Conservation (phyloP, 1,139 yeast species). For the Suhomyces terraborum region DNA sequence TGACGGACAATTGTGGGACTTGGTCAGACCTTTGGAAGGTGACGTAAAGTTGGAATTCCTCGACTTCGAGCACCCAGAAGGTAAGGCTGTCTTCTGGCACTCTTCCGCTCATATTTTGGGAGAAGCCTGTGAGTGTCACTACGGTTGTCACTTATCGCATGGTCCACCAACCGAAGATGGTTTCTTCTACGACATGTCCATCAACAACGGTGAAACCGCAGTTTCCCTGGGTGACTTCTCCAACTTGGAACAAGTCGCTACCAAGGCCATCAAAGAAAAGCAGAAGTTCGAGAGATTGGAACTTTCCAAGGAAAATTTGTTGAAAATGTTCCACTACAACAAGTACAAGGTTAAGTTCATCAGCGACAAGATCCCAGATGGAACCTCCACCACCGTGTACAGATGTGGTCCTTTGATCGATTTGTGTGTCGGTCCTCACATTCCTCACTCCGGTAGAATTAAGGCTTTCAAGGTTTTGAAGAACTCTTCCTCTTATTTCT, state of each 20-base stretch:
- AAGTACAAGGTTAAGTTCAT: slow-evolving; percentile 92
- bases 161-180: slow-evolving; percentile 99
- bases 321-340: slow-evolving; percentile 93
- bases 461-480: slow-evolving; percentile 93
- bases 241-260: slow-evolving; percentile 82
- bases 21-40: slow-evolving; percentile 88
- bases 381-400: slow-evolving; percentile 93
- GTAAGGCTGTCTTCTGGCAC: slow-evolving; percentile 97
- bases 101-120: slow-evolving; percentile 98
- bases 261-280: slow-evolving; percentile 91
- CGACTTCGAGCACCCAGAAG: slow-evolving; percentile 76
- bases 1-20: slow-evolving; percentile 90
- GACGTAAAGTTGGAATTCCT: slow-evolving; percentile 70
- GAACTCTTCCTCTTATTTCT: slow-evolving; percentile 94
- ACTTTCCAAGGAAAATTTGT: slow-evolving; percentile 85
- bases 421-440: slow-evolving; percentile 97
- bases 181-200: slow-evolving; percentile 95
- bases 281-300: slow-evolving; percentile 95
- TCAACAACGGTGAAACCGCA: slow-evolving; percentile 70
- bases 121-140: slow-evolving; percentile 95
- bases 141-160: slow-evolving; percentile 82
- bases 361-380: slow-evolving; percentile 89
- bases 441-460: slow-evolving; percentile 96
- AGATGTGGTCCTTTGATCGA: slow-evolving; percentile 98
- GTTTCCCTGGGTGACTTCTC: slow-evolving; percentile 84